Conservation (phyloP, 257 asterid genomes). For the Ophiorrhiza pumila region DNA sequence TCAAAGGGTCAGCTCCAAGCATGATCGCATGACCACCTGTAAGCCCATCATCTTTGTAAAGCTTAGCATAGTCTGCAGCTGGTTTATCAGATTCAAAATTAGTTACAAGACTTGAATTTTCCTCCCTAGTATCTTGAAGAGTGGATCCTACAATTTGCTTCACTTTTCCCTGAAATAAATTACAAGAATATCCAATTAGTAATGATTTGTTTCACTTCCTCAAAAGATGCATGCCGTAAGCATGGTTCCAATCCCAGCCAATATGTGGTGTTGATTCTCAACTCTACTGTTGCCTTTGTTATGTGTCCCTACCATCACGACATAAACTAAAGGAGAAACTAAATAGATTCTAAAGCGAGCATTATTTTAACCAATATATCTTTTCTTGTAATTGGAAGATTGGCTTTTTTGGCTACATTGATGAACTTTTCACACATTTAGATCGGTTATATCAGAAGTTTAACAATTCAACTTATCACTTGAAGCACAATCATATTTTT, state of each 20-base stretch:
- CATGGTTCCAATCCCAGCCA: neutral
- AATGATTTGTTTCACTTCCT: conserved; percentile 1
- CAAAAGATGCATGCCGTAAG: neutral
- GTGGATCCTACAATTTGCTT: conserved; percentile 99
- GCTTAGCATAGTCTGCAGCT: conserved; percentile 83
- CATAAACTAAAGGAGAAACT: neutral
- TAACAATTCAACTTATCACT: neutral
- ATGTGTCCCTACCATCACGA: neutral
- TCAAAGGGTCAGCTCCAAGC: conserved; percentile 96
- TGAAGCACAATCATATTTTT: neutral
- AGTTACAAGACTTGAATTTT: conserved; percentile 65
- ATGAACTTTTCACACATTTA: neutral
- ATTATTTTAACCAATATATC: neutral
- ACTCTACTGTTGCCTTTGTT: neutral
- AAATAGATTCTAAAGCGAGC: neutral
- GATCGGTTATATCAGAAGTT: neutral
- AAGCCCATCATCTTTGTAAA: conserved; percentile 75
- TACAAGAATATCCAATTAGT: neutral
- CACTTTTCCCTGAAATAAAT: conserved; percentile 78
- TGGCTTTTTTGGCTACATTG: neutral
- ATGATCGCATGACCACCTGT: conserved; percentile 92
- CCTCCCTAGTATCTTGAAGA: conserved; percentile 72
- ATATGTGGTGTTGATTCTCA: neutral
- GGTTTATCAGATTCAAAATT: conserved; percentile 88
- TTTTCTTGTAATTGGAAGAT: neutral